Evolutionary conservation across 2,329 filamentous ascomycete genomes (phyloP), one percentile per base, ranked within the genome.

Genomic region (Sarocladium brachiariae): DNA sequence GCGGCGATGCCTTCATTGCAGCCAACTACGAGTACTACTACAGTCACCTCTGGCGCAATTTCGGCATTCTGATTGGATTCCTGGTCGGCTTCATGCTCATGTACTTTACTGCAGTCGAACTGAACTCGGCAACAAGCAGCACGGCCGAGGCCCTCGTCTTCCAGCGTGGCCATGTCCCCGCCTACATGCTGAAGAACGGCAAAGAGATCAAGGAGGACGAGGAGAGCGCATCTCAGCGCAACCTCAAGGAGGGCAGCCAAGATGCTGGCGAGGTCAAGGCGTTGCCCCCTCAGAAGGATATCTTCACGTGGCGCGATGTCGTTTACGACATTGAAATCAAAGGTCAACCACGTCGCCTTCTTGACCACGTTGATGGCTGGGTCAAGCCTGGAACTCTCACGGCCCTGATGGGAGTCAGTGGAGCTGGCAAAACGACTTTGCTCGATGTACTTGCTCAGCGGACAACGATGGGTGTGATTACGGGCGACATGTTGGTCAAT

Each of bases 311-410:
- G 89, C 75, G 81, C 51, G 76, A 90, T 57, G 83, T 93, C 1
- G 84, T 82, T 56, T 95, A 78, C 51, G 75, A 81, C 18, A 77
- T 82, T 56, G 78, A 85, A 57, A 87, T 95, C 67, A 93, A 93
- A 68, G 75, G 75, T 1, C 79, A 88, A 55, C 69, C 75, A 1
- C 79, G 88, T n/a, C 77, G 85, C 16, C 63, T 96, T 53, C 68
- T 96, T 49, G 84, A 95, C 57, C 72, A 90, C 51, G 86, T 95
- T 2, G 81, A 87, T 57, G 90, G 90, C 5, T 95, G 88, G 87
- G 88, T 96, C 51, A 91, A 91, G 64, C 90, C 90, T 0, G 90
- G 90, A 25, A 95, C 87, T 1, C 70, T 95, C 30, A 95, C 89
- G 2, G 89, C 89, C 2, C 73, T 95, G 5, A 84, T 84, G 80